These are phyloP conservation scores for Penstemon newberryi DNA, from an alignment of 257 asterid species.

Conservation along the genomic window DNA sequence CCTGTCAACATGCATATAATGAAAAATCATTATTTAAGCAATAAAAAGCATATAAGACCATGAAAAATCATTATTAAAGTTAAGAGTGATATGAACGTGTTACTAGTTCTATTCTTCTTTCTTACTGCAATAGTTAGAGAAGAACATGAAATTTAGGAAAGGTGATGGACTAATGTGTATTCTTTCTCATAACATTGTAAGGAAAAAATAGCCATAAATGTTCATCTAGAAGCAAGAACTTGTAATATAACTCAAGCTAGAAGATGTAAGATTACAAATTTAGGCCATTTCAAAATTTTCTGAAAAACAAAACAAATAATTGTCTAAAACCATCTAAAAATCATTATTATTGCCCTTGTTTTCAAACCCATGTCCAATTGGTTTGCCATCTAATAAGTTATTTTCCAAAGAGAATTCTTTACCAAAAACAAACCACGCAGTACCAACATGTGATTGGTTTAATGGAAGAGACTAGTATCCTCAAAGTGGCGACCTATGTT, in stretches of 20 bases:
- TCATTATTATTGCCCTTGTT: neutral
- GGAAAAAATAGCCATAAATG: neutral
- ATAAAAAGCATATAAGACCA: slow-evolving; percentile 1
- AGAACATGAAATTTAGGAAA: neutral
- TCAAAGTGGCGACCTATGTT: too few relatives aligned
- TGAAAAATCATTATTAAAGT: neutral
- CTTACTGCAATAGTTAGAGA: neutral
- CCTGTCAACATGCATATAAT: slow-evolving; percentile 52
- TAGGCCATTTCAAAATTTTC: neutral
- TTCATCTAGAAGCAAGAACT: neutral
- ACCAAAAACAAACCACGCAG: too few relatives aligned
- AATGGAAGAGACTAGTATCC: too few relatives aligned
- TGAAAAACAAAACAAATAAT: neutral
- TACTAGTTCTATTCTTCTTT: neutral
- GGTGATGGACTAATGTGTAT: neutral
- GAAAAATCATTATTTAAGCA: slow-evolving; percentile 27
- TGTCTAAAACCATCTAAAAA: neutral
- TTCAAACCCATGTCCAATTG: neutral
- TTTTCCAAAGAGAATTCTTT: too few relatives aligned
- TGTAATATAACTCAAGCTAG: neutral
- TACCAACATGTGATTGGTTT: too few relatives aligned
- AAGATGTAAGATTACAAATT: neutral
- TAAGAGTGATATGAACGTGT: neutral
- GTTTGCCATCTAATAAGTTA: too few relatives aligned
- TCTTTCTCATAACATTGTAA: neutral